Percentiles rank a stretch among this genome's conserved stretches.
Conservation (phyloP, 2,329 filamentous ascomycete genomes). For the Colletotrichum truncatum region DNA sequence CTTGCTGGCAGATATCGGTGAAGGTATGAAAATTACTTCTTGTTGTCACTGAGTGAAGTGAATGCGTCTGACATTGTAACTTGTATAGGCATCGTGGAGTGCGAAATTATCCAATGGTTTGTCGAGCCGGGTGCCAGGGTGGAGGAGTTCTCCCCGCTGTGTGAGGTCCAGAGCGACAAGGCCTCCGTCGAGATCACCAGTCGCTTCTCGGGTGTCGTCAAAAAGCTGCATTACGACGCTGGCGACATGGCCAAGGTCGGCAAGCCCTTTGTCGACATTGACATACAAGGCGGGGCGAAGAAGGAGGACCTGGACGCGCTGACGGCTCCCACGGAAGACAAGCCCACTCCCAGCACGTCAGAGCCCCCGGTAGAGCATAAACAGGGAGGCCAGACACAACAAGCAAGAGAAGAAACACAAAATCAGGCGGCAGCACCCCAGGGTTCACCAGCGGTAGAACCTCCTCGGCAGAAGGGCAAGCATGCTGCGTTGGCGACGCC, state of each 20-base stretch:
- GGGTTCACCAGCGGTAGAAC: neutral
- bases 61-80: conserved; percentile 30
- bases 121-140: conserved; percentile 94
- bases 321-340: conserved; percentile 30
- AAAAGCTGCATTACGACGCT: conserved; percentile 93
- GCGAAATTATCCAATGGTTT: conserved; percentile 99
- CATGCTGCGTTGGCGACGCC: conserved; percentile 85
- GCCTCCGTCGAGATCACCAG: conserved; percentile 92
- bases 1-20: conserved; percentile 84
- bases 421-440: neutral
- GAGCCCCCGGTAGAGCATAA: conserved; percentile 22
- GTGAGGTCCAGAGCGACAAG: conserved; percentile 98
- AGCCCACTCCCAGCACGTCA: conserved; percentile 34
- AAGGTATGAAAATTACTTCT: conserved; percentile 62
- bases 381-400: neutral
- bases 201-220: conserved; percentile 93
- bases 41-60: too few species aligned
- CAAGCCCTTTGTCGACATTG: conserved; percentile 93
- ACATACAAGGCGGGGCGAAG: conserved; percentile 82
- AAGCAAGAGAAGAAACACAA: conserved; percentile 17
- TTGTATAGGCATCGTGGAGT: conserved; percentile 89
- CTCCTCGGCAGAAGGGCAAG: conserved; percentile 61
- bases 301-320: conserved; percentile 61
- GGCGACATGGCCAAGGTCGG: conserved; percentile 97
- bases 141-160: conserved; percentile 97